Conservation (phyloP, 192 early-diverging fungal species). For the Rhizophlyctis rosea region DNA sequence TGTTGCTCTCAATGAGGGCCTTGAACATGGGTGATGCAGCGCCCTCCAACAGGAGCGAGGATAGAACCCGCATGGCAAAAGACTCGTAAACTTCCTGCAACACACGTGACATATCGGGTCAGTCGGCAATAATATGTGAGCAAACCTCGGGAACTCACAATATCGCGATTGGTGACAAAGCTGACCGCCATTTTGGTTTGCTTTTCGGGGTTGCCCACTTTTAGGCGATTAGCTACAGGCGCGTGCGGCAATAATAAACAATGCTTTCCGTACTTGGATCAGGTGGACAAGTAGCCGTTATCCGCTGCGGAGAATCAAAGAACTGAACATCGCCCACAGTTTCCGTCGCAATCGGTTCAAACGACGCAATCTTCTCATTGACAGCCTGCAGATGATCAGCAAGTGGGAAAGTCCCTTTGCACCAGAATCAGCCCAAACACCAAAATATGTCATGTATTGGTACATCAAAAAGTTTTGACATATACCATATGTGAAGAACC, state of each 20-base stretch:
- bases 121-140: no score
- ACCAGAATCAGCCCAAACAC: conserved; percentile 35
- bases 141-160: conserved; percentile 42
- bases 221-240: no score
- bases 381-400: conserved; percentile 71
- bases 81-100: conserved; percentile 82
- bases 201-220: conserved; percentile 68
- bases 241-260: no score
- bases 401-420: conserved; percentile 73
- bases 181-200: conserved; percentile 64
- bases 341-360: conserved; percentile 52
- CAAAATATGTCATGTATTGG: neutral
- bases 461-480: neutral
- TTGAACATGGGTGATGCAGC: conserved; percentile 90
- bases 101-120: no score
- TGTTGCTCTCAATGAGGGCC: conserved; percentile 83
- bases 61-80: conserved; percentile 76
- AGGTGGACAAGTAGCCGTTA: conserved; percentile 55
- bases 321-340: conserved; percentile 37
- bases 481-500: conserved; percentile 90
- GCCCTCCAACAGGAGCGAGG: conserved; percentile 80
- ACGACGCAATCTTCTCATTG: conserved; percentile 55
- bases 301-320: conserved; percentile 38
- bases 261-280: no score
- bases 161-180: conserved; percentile 56